Evolutionary conservation across 2,329 filamentous ascomycete genomes (phyloP).

Genomic region (Ophiocordyceps unilateralis): DNA sequence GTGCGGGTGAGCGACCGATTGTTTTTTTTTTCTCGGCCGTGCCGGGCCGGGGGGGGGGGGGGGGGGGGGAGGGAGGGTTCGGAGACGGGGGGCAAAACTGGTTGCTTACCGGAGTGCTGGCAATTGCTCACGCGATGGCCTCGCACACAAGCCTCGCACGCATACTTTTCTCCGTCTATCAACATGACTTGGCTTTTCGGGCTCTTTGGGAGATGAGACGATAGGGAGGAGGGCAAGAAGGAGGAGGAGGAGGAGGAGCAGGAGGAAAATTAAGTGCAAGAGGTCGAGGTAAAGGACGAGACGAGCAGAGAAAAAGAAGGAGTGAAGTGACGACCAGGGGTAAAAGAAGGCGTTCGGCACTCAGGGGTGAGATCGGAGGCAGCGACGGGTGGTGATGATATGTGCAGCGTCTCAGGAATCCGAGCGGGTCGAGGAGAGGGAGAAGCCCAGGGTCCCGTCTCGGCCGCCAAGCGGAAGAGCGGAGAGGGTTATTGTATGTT

Average conservation of each 20-base stretch:
- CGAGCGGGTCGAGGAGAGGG: conserved; percentile 3
- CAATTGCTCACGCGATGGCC: conserved; percentile 98
- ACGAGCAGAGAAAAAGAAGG: not conserved
- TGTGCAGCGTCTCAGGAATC: conserved; percentile 4
- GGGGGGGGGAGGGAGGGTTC: not conserved
- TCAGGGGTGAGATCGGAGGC: not conserved
- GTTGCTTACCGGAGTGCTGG: conserved; percentile 71
- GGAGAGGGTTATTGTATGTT: too few species aligned
- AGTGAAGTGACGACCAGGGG: too few species aligned
- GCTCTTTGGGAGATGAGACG: not conserved
- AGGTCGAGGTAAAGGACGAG: not conserved
- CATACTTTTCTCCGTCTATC: conserved; percentile 92
- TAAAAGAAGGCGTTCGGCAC: not conserved
- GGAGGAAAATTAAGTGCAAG: not conserved
- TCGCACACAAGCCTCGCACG: conserved; percentile 94
- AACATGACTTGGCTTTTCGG: conserved; percentile 57
- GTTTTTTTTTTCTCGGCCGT: too few species aligned
- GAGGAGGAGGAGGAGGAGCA: not conserved
- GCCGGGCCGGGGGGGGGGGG: too few species aligned
- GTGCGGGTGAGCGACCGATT: conserved; percentile 3
- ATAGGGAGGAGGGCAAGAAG: not conserved
- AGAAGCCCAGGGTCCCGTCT: not conserved
- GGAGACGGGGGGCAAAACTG: too few species aligned
- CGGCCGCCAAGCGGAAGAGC: not conserved
- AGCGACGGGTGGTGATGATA: not conserved